Percentiles rank a stretch among this genome's conserved stretches.
phyloP scores from a whole-genome alignment of 805 yeast species.

The Lachancea sp. region DNA sequence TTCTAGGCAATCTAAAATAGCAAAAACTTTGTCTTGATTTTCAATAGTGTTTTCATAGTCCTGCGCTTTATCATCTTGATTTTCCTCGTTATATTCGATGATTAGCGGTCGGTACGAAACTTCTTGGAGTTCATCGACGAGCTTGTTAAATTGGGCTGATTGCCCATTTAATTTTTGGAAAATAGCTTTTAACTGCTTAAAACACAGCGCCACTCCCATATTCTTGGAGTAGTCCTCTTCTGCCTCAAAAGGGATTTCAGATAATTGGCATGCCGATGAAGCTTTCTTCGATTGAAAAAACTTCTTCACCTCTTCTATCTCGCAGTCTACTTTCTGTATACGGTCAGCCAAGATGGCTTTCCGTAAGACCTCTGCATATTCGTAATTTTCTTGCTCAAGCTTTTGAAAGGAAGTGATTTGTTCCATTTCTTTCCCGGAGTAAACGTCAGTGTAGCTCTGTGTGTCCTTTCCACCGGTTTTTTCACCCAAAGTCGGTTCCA shows the following conservation, averaged over 20 bases:
- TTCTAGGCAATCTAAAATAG: constrained; percentile 50
- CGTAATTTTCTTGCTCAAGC: constrained; percentile 49
- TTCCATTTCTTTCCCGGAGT: constrained; percentile 25
- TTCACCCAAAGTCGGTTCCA: neutral
- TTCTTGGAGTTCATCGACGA: constrained; percentile 14
- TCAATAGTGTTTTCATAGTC: constrained; percentile 73
- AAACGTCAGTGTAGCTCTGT: constrained; percentile 19
- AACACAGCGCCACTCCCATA: constrained; percentile 18
- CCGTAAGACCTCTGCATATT: constrained; percentile 56
- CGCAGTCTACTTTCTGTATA: constrained; percentile 25
- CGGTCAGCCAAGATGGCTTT: constrained; percentile 41
- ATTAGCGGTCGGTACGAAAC: constrained; percentile 26
- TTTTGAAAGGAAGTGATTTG: constrained; percentile 33
- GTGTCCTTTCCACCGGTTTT: constrained; percentile 9
- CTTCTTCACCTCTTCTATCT: constrained; percentile 24
- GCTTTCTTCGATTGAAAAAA: neutral
- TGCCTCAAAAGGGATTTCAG: constrained; percentile 9
- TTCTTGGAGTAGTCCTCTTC: constrained; percentile 21
- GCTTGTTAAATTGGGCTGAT: constrained; percentile 20
- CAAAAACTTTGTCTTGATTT: constrained; percentile 65
- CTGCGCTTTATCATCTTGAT: constrained; percentile 50
- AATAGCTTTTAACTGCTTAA: constrained; percentile 15
- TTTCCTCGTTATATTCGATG: constrained; percentile 20
- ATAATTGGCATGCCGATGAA: neutral
- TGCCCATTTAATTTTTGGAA: constrained; percentile 23